Evolutionary conservation across 129 eudicot species (phyloP).

Genomic region (Lonicera japonica): DNA sequence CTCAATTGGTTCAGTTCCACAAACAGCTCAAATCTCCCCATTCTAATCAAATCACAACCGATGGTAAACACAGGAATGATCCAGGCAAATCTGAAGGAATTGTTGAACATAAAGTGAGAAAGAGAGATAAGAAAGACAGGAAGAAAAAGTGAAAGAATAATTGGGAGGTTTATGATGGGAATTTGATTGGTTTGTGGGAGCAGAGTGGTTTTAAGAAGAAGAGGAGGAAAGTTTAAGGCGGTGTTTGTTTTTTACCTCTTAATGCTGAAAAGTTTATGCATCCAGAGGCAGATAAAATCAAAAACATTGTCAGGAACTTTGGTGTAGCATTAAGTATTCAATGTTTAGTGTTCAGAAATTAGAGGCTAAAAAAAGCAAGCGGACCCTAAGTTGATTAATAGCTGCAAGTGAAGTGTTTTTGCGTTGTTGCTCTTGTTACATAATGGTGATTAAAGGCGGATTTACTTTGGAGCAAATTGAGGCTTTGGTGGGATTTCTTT

Average conservation of each 20-base stretch:
- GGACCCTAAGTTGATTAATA: background rate
- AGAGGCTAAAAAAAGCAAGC: background rate
- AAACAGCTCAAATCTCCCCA: constrained; percentile 6
- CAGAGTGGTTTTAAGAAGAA: constrained; percentile 12
- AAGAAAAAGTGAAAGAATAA: constrained; percentile 2
- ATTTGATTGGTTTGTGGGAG: background rate
- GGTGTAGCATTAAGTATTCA: too few relatives aligned
- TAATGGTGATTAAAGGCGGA: background rate
- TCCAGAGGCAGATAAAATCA: too few relatives aligned
- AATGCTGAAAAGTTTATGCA: too few relatives aligned
- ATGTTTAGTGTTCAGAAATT: too few relatives aligned
- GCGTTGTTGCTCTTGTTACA: background rate
- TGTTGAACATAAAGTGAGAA: constrained; percentile 2
- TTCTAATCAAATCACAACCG: background rate
- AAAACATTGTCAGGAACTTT: too few relatives aligned
- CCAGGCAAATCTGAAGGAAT: background rate
- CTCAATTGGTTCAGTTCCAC: constrained; percentile 17
- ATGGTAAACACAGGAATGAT: background rate
- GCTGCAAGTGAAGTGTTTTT: background rate
- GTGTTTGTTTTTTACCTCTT: too few relatives aligned
- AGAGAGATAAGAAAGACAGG: constrained; percentile 2
- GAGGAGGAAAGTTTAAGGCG: background rate
- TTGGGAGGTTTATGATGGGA: background rate
- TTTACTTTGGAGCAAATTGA: background rate
- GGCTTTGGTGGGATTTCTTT: background rate